Evolutionary conservation across 2,329 filamentous ascomycete genomes (phyloP), one percentile per base, ranked within the genome.

Genomic region (Thermoascus crustaceus): DNA sequence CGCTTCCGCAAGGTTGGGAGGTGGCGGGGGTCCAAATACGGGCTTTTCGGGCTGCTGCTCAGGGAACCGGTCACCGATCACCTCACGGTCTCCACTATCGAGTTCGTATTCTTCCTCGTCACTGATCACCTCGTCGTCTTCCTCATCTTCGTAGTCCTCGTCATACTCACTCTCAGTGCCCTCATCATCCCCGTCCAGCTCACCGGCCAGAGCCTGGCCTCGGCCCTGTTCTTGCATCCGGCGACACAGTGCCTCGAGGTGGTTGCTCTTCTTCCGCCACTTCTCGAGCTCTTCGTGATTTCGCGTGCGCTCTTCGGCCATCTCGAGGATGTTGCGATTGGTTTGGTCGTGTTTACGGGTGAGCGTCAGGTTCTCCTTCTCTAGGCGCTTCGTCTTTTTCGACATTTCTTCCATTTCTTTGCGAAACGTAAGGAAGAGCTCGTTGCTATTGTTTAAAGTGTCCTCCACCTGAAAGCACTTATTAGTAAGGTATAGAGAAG

Each of bases 381-480:
- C 91, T 35, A 98, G 71, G 17, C 87, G 81, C 64, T 95, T 95
- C 4, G 89, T 94, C 68, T 96, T 96, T 68, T 95, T 95, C 1
- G 88, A 94, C 88, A 96, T 96, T 55, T 96, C 91, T 64, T 96
- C 91, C 88, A 96, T 96, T 64, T 96, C 91, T 67, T 94, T 95
- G 36, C 89, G 78, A 65, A 96, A 96, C 1, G 91, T 95, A 48
- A 95, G 70, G 63, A 96, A 96, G 35, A 96, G 71, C 58, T 96
- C 91, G 67, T 96, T 96, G 63, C 86, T 94, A 59, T 95, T 96
- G 66, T 95, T 96, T 34, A 96, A 75, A 23, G 89, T 96, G 64
- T 96, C 91, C 74, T 96, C 89, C 58, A 96, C 89, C 89, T 96
- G 69, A 62, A 49, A 63, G 57, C 64, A 63, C 72, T 70, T 71